Base-by-base conservation (phyloP, 306 rosid species). In the Lathyrus aphaca region DNA sequence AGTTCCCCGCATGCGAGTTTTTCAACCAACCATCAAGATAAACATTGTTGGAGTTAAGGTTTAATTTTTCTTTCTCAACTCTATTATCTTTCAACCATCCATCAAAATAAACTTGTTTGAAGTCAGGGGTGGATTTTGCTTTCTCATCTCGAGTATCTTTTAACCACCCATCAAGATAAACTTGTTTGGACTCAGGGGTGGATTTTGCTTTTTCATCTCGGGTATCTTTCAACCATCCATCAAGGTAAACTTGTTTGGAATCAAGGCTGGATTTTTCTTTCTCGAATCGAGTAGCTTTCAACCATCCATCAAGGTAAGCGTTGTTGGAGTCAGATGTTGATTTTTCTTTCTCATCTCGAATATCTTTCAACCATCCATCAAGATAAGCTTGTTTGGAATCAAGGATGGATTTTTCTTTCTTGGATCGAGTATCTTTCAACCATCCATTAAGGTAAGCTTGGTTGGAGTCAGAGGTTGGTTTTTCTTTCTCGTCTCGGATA, bases 271-370 rank as follows among this genome's bases (percentile, higher is more conserved):
- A 0, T 14, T 35, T 9, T 11, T 0, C 4, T 4, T 7, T 53
- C 1, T 51, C 1, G 1, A 1, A 8, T 2, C 5, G 10, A 23
- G 1, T 23, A 8, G 27, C 40, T 9, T 66, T 66, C 4, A 29
- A 46, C 71, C 71, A 46, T 7, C 71, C 71, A 29, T 66, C 57
- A 9, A 66, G 44, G 29, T 66, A 66, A 8, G 5, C 43, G n/a
- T 66, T 45, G 0, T 23, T 64, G 10, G 55, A 18, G 19, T 64
- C n/a, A 1, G 15, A 10, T 25, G 4, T 44, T 0, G 5, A 0
- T 1, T 53, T 53, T 19, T 0, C 4, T 1, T 15, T 48, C 0
- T 65, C 8, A 6, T 1, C 38, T 32, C 38, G 38, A 2, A 2
- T 32, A 32, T 32, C 38, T 32, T 32, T 32, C 8, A 32, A 32